Evolutionary conservation across 352 stramenopile genomes (phyloP).

Genomic region (Phytophthora sojae): DNA sequence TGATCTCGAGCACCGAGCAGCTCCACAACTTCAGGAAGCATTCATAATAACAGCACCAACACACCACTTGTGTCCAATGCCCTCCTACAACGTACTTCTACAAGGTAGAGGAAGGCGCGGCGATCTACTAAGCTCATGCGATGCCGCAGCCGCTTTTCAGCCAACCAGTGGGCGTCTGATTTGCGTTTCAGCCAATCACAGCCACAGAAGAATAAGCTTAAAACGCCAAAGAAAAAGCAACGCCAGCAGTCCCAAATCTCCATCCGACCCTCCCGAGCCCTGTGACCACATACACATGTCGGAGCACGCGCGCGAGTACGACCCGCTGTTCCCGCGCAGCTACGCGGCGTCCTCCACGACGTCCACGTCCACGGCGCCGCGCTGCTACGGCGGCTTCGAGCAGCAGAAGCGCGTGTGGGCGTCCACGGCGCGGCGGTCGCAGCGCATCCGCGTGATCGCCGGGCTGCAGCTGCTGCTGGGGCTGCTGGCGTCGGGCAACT

Average conservation of each 20-base stretch:
- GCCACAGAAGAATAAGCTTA: neutral
- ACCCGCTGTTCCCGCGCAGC: slow-evolving; percentile 47
- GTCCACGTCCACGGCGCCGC: slow-evolving; percentile 46
- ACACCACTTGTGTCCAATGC: no score
- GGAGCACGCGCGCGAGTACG: slow-evolving; percentile 40
- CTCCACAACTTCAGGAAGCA: neutral
- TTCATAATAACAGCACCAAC: no score
- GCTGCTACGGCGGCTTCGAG: slow-evolving; percentile 77
- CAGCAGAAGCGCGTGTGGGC: slow-evolving; percentile 83
- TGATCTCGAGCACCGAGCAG: neutral
- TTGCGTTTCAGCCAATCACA: neutral
- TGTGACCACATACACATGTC: slow-evolving; percentile 16
- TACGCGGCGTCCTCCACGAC: slow-evolving; percentile 44
- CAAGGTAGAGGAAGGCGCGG: neutral
- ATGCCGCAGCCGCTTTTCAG: neutral
- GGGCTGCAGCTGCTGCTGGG: slow-evolving; percentile 65
- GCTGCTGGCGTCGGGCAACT: slow-evolving; percentile 69
- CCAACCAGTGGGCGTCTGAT: neutral
- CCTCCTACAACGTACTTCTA: no score
- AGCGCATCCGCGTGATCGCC: slow-evolving; percentile 73
- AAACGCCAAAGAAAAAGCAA: neutral
- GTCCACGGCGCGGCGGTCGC: slow-evolving; percentile 64
- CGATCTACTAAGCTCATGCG: neutral
- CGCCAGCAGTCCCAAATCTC: neutral
- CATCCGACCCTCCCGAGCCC: neutral